Evolutionary conservation across 73 alveolate genomes (phyloP), one percentile per base, ranked within the genome.

Genomic region (Blepharisma japonicum): DNA sequence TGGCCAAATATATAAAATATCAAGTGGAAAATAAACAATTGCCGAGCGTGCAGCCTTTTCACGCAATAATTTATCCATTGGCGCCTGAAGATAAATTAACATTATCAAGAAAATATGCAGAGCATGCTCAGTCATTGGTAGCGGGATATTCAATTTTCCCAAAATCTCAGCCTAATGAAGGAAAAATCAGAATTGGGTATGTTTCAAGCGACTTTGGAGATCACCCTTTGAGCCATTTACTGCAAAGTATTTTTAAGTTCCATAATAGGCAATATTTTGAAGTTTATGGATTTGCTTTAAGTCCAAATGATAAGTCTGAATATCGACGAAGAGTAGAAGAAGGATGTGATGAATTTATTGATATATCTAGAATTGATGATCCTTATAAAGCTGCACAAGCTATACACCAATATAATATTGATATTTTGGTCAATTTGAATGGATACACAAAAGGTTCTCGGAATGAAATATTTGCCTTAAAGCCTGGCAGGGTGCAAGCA

Each of bases 361-460:
- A 71, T 23, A 55, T 84, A 6, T 85, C 87, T 7, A 76, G 56
- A 25, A 68, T 77, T 4, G 27, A 50, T 56, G 74, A 78, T 6
- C 53, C 81, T 25, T 55, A 56, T 6, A 85, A 79, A 5, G 80
- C 71, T 6, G 86, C 91, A 39, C 42, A 80, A 25, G 49, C 56
- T 21, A 84, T 84, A 45, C 5, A 84, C 48, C 7, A 45, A n/a
- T 67, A 80, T 55, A 80, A 71, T 53, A 84, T 84, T 54, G 87
- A 84, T 38, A 79, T 84, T 55, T 78, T 84, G 23, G 48, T 84
- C 55, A 84, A 84, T 70, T 79, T 84, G 8, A 84, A 84, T 55
- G 91, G 91, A n/a, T 84, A 79, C 77, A 84, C 91, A 8, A n/a
- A 54, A 27, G 87, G 88, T 8, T 81, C 79, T 42, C 51, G 87